Conservation (phyloP, 495 filamentous ascomycete genomes). For the Cairneyella variabilis region DNA sequence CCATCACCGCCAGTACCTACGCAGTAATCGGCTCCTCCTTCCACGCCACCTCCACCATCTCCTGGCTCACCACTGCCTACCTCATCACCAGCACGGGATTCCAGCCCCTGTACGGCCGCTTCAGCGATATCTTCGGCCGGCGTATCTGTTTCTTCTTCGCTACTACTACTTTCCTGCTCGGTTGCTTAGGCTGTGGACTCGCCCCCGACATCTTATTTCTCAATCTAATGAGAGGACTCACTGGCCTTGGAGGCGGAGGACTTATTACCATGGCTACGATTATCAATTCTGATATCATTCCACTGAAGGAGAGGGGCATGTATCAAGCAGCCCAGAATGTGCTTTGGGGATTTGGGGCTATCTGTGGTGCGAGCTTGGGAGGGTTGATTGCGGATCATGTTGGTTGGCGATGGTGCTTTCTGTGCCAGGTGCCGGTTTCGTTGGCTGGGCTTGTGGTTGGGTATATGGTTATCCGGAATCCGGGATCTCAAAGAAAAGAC, state of each 20-base stretch:
- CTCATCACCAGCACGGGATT: constrained; percentile 24
- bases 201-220: constrained; percentile 36
- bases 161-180: constrained; percentile 40
- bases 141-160: constrained; percentile 42
- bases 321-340: constrained; percentile 62
- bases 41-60: constrained; percentile 45
- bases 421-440: constrained; percentile 47
- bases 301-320: constrained; percentile 58
- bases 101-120: constrained; percentile 25
- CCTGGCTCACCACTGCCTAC: constrained; percentile 26
- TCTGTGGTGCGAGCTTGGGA: constrained; percentile 45
- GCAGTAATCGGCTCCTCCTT: constrained; percentile 58
- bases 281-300: constrained; percentile 64
- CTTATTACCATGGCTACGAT: constrained; percentile 46
- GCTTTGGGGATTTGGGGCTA: constrained; percentile 53
- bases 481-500: constrained; percentile 21
- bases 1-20: constrained; percentile 63
- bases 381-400: constrained; percentile 45
- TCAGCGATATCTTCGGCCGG: constrained; percentile 30
- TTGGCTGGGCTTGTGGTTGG: constrained; percentile 50
- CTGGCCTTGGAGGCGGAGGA: constrained; percentile 52
- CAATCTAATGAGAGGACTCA: constrained; percentile 42
- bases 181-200: constrained; percentile 44
- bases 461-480: constrained; percentile 43
- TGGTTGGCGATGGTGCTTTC: constrained; percentile 49